Evolutionary conservation across 2,329 filamentous ascomycete species (phyloP).

Genomic region (Paracoccidioides lutzii): DNA sequence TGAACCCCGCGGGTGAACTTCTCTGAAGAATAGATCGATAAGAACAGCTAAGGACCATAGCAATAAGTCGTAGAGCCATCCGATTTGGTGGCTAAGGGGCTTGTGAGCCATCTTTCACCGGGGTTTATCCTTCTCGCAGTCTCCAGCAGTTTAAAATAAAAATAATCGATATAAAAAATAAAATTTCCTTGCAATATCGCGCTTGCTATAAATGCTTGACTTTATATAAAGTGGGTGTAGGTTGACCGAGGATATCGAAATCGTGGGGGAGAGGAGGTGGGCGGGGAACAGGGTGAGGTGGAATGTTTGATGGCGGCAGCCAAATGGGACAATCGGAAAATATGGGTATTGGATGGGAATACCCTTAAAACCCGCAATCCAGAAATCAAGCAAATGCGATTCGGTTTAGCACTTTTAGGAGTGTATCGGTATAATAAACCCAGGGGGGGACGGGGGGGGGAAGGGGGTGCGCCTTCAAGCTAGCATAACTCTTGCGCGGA

Average conservation of each 20-base stretch:
- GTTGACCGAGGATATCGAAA: not conserved
- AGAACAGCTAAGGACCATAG: constrained; percentile 49
- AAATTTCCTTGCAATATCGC: not conserved
- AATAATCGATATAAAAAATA: not conserved
- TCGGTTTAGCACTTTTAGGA: not conserved
- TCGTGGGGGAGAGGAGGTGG: not conserved
- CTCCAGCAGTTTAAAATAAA: not conserved
- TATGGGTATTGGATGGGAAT: not conserved
- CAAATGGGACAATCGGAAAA: not conserved
- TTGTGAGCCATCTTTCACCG: constrained; percentile 21
- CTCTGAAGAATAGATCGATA: constrained; percentile 93
- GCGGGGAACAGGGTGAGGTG: not conserved
- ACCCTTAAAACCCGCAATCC: not conserved
- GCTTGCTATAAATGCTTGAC: not conserved
- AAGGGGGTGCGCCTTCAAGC: not conserved
- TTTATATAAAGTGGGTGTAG: not conserved
- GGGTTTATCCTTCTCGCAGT: not conserved
- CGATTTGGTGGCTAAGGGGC: constrained; percentile 32
- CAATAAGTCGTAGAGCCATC: constrained; percentile 39
- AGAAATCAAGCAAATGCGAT: not conserved
- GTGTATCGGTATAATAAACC: not conserved
- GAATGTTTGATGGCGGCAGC: not conserved
- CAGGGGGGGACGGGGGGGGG: no score
- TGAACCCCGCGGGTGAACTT: constrained; percentile 85
- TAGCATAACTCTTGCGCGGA: not conserved